Evolutionary conservation across 495 filamentous ascomycete species (phyloP).

Genomic region (Aspergillus bridgeri): DNA sequence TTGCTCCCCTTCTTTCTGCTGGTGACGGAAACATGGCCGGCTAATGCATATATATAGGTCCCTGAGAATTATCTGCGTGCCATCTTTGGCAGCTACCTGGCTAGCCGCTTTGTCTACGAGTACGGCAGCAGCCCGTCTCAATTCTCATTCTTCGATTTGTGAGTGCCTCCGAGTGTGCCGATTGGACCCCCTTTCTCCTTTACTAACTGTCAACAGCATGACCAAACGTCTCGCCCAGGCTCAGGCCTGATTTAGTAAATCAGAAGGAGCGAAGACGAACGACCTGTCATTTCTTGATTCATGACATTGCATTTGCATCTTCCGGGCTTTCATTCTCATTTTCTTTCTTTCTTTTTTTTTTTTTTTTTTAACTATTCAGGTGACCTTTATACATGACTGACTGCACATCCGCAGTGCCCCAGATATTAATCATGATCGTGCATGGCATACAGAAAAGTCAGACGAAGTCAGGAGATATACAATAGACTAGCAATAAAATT

Average conservation of each 20-base stretch:
- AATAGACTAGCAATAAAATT: not conserved
- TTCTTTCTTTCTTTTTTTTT: too few species aligned
- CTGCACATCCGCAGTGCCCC: constrained; percentile 17
- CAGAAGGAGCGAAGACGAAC: constrained; percentile 1
- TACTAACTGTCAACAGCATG: constrained; percentile 42
- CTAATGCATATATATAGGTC: constrained; percentile 47
- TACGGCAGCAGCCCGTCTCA: constrained; percentile 90
- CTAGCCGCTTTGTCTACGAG: constrained; percentile 92
- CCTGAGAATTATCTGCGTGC: constrained; percentile 89
- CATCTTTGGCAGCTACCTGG: constrained; percentile 94
- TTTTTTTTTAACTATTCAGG: too few species aligned
- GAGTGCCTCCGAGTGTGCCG: constrained; percentile 39
- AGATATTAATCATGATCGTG: constrained; percentile 17
- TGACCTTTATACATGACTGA: constrained; percentile 15
- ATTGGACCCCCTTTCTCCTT: too few species aligned
- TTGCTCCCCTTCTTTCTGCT: constrained; percentile 11
- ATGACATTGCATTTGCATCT: constrained; percentile 17
- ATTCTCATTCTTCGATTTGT: constrained; percentile 99
- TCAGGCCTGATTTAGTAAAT: constrained; percentile 22
- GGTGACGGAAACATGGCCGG: not conserved
- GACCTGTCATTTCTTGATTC: constrained; percentile 8
- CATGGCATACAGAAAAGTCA: constrained; percentile 19
- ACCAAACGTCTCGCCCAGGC: constrained; percentile 46
- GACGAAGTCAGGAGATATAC: not conserved
- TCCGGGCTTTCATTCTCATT: not conserved